phyloP scores from a whole-genome alignment of 176 grass and related monocot species.

The Paspalum notatum region DNA sequence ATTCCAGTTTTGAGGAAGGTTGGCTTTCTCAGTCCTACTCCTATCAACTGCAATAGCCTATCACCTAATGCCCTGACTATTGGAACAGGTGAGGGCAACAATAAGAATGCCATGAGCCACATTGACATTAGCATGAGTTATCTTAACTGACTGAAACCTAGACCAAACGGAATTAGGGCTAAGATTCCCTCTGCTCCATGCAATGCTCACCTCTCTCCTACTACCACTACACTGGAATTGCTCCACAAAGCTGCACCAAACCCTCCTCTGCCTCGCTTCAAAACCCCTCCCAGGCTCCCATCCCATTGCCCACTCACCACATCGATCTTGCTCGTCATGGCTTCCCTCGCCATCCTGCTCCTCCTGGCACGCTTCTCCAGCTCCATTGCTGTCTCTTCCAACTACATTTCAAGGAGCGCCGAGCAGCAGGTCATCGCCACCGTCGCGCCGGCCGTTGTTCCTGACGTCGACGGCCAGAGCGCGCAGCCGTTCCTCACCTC shows the following conservation, averaged over 20 bases:
- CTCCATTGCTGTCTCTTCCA: conserved; percentile 37
- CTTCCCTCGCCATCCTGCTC: conserved; percentile 42
- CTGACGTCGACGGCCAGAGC: conserved; percentile 41
- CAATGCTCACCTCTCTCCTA: conserved; percentile 53
- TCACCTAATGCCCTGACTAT: conserved; percentile 26
- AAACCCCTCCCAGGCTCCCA: conserved; percentile 30
- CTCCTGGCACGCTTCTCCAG: conserved; percentile 34
- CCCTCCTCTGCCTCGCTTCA: conserved; percentile 40
- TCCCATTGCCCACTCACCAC: conserved; percentile 17
- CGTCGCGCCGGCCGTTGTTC: conserved; percentile 15
- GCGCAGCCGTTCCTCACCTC: conserved; percentile 49
- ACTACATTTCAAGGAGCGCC: conserved; percentile 44
- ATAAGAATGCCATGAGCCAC: conserved; percentile 6
- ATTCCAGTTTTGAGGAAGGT: not conserved
- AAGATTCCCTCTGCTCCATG: conserved; percentile 53
- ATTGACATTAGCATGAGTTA: not conserved
- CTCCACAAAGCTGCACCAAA: conserved; percentile 49
- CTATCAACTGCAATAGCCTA: not conserved
- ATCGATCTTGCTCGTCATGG: conserved; percentile 37
- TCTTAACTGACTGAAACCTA: conserved; percentile 30
- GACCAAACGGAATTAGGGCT: conserved; percentile 7
- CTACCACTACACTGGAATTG: conserved; percentile 48
- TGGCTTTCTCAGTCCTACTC: not conserved
- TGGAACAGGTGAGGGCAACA: conserved; percentile 41
- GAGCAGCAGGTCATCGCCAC: conserved; percentile 58